Evolutionary conservation across 306 rosid genomes (phyloP), one percentile per base, ranked within the genome.

Genomic region (Pyrus betulifolia): DNA sequence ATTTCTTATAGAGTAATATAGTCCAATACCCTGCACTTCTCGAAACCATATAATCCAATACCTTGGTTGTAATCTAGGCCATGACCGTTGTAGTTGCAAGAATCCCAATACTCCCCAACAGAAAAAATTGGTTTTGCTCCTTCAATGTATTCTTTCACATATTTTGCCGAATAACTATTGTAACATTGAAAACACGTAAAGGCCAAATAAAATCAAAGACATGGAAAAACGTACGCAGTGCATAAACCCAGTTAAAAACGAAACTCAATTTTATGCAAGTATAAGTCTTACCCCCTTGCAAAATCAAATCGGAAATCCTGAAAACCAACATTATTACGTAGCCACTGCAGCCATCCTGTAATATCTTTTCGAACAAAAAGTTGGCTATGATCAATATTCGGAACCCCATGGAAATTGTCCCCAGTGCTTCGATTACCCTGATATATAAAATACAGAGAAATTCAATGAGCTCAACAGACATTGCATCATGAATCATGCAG

Each of bases 241-340:
- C 46, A 74, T 23, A n/a, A 40, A 66, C 71, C 44, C 52, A 28
- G 79, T 31, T 19, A 69, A 77, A 31, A 18, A 31, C 17, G 71
- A 58, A 74, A 28, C 3, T 42, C 25, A 74, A 54, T 38, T 61
- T 69, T 62, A 49, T 25, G 38, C 27, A 25, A 11, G 42, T 25
- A 62, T 23, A 65, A 64, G 9, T 80, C 70, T 88, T 87, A 92
- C 97, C 98, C 98, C 71, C 84, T 89, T 19, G 89, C 93, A 89
- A 89, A 91, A 74, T 91, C 98, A 85, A 92, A 94, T 33, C 97
- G 96, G 83, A 94, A 92, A 85, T 94, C 98, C 76, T 94, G 89
- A 84, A 90, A 94, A 55, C 98, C 96, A 60, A 89, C 87, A 33
- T 74, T 82, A 57, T 80, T 57, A 35, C 88, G 88, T 28, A 94